Conservation (phyloP, 1,284 basidiomycete genomes). For the Cutaneotrichosporon curvatum region DNA sequence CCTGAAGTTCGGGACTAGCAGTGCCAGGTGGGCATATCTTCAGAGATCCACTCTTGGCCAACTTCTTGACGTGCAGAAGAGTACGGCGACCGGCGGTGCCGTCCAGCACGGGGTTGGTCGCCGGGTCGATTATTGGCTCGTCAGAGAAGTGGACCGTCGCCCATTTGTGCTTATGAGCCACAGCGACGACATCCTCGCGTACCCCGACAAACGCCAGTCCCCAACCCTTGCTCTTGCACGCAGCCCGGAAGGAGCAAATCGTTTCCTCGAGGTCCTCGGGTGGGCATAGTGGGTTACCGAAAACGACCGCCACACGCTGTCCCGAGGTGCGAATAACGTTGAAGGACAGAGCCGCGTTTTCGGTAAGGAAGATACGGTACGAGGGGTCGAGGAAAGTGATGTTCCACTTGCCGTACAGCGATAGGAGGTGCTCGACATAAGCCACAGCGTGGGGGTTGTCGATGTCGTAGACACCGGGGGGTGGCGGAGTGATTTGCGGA, state of each 20-base stretch:
- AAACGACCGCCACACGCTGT: constrained; percentile 6
- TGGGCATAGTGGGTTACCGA: constrained; percentile 10
- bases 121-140: constrained; percentile 12
- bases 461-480: neutral
- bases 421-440: constrained; percentile 5
- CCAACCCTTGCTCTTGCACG: constrained; percentile 1
- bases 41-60: constrained; percentile 6
- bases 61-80: constrained; percentile 3
- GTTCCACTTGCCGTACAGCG: constrained; percentile 10
- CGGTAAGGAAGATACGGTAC: constrained; percentile 13
- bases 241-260: constrained; percentile 5
- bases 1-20: constrained; percentile 7
- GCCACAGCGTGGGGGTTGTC: constrained; percentile 5
- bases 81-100: constrained; percentile 9
- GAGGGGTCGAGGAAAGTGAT: constrained; percentile 13
- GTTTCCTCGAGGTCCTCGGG: neutral
- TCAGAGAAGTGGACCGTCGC: constrained; percentile 9
- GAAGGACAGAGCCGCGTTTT: constrained; percentile 11
- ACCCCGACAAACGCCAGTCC: constrained; percentile 10
- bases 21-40: constrained; percentile 8
- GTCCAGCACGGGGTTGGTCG: constrained; percentile 8
- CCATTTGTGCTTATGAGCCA: constrained; percentile 1
- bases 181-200: neutral
- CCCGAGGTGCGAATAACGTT: constrained; percentile 1
- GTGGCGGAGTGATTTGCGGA: no score